Conservation (phyloP, 495 filamentous ascomycete genomes). For the Xylaria intraflava region DNA sequence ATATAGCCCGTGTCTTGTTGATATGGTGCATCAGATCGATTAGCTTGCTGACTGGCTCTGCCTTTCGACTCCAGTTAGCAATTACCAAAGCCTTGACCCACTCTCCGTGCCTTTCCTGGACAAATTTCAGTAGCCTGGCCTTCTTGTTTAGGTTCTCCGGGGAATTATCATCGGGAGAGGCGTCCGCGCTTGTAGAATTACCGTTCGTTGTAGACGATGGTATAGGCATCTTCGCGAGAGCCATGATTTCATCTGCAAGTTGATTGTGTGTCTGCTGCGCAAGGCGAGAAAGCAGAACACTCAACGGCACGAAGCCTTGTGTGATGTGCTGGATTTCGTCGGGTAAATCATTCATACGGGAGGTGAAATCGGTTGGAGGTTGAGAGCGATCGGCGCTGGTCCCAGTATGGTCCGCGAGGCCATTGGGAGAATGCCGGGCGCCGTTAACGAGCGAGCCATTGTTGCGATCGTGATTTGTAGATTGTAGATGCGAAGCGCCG, state of each 20-base stretch:
- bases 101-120: constrained; percentile 46
- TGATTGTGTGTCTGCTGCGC: constrained; percentile 76
- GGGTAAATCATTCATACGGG: constrained; percentile 48
- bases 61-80: constrained; percentile 77
- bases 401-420: constrained; percentile 7
- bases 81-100: constrained; percentile 91
- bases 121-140: constrained; percentile 63
- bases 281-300: constrained; percentile 62
- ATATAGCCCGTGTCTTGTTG: constrained; percentile 50
- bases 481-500: constrained; percentile 37
- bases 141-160: constrained; percentile 73
- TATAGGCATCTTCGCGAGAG: constrained; percentile 59
- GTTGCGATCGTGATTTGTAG: constrained; percentile 46
- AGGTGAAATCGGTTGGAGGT: constrained; percentile 11
- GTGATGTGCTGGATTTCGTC: constrained; percentile 79
- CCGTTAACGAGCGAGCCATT: constrained; percentile 38
- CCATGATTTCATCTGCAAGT: constrained; percentile 61
- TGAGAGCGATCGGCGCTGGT: constrained; percentile 14
- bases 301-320: constrained; percentile 63
- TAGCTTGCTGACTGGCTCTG: constrained; percentile 65
- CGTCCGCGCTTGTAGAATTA: constrained; percentile 33
- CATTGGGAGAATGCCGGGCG: constrained; percentile 17
- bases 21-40: constrained; percentile 78
- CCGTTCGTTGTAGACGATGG: constrained; percentile 43
- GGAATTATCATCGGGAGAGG: constrained; percentile 48